These are phyloP conservation scores for Chlorella variabilis DNA, from an alignment of 163 green algal species.

Conservation along the genomic window DNA sequence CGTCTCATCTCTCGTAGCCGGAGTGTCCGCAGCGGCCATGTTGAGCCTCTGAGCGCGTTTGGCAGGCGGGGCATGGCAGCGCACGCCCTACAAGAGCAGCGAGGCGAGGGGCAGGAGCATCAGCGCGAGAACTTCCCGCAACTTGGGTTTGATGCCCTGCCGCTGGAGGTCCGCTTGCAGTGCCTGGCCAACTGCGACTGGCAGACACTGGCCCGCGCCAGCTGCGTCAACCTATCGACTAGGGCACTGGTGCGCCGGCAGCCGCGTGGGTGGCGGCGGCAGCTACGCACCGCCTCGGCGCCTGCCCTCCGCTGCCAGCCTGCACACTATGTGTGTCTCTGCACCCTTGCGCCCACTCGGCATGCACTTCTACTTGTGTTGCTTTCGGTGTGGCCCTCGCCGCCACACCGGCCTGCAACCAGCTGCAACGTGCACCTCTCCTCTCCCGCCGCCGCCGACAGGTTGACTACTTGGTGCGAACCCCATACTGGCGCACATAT, in stretches of 20 bases:
- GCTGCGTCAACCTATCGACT: neutral
- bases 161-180: constrained; percentile 1
- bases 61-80: neutral
- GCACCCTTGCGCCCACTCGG: too few relatives aligned
- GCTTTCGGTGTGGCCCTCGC: too few relatives aligned
- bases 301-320: too few relatives aligned
- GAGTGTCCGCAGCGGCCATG: too few relatives aligned
- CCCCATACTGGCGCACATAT: constrained; percentile 22
- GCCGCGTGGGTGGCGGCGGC: neutral
- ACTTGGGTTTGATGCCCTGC: constrained; percentile 19
- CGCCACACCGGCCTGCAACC: too few relatives aligned
- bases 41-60: too few relatives aligned
- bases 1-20: too few relatives aligned
- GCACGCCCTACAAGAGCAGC: neutral
- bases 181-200: constrained; percentile 21
- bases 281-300: too few relatives aligned
- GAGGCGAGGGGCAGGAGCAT: neutral
- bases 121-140: neutral
- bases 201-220: constrained; percentile 9
- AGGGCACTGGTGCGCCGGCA: constrained; percentile 21
- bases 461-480: constrained; percentile 16
- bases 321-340: too few relatives aligned
- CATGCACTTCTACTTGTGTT: too few relatives aligned
- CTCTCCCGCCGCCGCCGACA: too few relatives aligned
- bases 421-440: too few relatives aligned